Evolutionary conservation across 768 basidiomycete genomes (phyloP).

Genomic region (Amanita polypyramis): DNA sequence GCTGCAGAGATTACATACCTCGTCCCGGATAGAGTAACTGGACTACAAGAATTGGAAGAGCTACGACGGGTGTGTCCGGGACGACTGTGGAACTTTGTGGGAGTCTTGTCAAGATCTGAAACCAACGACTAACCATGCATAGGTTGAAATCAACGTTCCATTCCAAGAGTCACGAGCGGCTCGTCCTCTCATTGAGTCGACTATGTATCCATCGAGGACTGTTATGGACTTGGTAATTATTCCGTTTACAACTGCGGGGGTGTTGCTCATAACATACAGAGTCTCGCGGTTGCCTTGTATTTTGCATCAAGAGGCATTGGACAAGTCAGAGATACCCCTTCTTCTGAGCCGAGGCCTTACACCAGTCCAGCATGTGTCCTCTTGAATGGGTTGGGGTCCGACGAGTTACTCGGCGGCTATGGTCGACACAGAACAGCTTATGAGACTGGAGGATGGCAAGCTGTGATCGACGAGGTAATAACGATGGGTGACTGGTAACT

Average conservation of each 20-base stretch:
- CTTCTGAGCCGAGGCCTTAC: constrained; percentile 39
- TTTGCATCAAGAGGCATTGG: constrained; percentile 85
- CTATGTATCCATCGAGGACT: constrained; percentile 73
- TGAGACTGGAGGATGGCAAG: constrained; percentile 56
- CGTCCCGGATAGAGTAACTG: constrained; percentile 86
- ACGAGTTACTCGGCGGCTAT: constrained; percentile 94
- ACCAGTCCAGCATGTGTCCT: constrained; percentile 71
- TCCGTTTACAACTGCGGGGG: not conserved
- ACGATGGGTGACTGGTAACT: not conserved
- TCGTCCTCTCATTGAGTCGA: constrained; percentile 43
- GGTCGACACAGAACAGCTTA: constrained; percentile 78
- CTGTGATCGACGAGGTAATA: constrained; percentile 69
- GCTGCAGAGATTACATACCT: constrained; percentile 34
- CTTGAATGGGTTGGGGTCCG: constrained; percentile 87
- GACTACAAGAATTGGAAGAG: constrained; percentile 69
- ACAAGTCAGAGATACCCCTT: constrained; percentile 28
- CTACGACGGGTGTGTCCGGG: constrained; percentile 63
- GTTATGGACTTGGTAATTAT: constrained; percentile 82
- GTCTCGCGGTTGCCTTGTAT: constrained; percentile 83
- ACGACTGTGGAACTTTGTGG: constrained; percentile 85
- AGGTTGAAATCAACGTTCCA: constrained; percentile 79
- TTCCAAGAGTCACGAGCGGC: constrained; percentile 66
- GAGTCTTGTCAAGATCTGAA: constrained; percentile 13
- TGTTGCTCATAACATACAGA: constrained; percentile 33
- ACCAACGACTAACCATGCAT: constrained; percentile 2